Evolutionary conservation across 1,284 basidiomycete species (phyloP), one percentile per base, ranked within the genome.

Genomic region (Papiliotrema nemorosa): DNA sequence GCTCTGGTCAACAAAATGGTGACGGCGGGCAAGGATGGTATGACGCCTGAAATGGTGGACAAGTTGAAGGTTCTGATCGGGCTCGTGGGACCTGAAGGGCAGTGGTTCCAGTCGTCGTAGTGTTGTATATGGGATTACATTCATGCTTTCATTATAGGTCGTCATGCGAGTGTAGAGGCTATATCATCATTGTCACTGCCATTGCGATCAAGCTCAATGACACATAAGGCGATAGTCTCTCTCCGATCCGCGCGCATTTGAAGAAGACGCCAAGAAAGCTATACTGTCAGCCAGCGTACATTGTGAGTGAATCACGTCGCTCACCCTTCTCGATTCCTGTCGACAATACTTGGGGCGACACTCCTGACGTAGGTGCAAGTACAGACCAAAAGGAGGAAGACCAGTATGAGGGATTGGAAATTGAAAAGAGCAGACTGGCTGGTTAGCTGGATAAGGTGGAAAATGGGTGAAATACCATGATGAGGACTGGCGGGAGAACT

Each of bases 351-450:
- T 4, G 94, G 94, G 4, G 89, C 86, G 3, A 90, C 85, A 0
- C 90, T 86, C 49, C 94, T 84, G 16, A 94, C 81, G 71, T 98
- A 98, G 2, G 96, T 94, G 79, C 91, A 97, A 39, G 94, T 97
- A 78, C 96, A 98, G 55, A 97, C 92, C 69, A 88, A 79, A 46
- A 98, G 83, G 16, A 98, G 81, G 57, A 97, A 85, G 69, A 96
- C 91, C 62, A 96, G 84, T 13, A 98, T 81, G 18, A 98, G 82
- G 1, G 91, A 93, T 75, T 94, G 87, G 70, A 98, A 98, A 78
- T 97, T 94, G 84, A 98, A 97, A 33, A 98, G 81, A 6, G 96
- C 94, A 40, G 93, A 94, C 93, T 97, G 64, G 29, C 5, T 9
- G 20, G 22, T 41, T 31, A 31, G 29, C 29, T 7, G 29, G 29